Percentiles rank a stretch among this genome's conserved stretches.
phyloP scores from a whole-genome alignment of 768 basidiomycete species.

The Thelephora ganbajun region DNA sequence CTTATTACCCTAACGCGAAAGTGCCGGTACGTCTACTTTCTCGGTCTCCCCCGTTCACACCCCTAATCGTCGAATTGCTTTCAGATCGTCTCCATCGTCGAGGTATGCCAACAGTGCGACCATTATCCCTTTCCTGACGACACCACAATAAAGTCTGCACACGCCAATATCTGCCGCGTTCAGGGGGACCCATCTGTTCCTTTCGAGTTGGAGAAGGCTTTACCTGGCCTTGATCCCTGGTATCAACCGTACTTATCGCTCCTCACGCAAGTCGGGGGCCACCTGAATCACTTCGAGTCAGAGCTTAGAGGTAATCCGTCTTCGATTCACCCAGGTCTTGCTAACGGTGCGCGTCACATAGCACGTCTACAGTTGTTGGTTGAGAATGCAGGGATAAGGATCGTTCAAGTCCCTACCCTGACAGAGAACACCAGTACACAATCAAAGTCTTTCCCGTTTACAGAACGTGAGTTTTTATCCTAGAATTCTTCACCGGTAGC shows the following conservation, averaged over 20 bases:
- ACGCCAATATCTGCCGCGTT: neutral
- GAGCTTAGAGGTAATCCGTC: neutral
- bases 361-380: neutral
- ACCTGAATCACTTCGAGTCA: neutral
- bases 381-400: neutral
- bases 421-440: neutral
- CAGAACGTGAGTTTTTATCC: neutral
- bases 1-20: neutral
- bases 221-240: neutral
- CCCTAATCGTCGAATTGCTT: neutral
- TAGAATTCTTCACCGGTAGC: neutral
- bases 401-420: neutral
- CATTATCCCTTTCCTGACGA: neutral
- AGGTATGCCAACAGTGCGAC: neutral
- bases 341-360: neutral
- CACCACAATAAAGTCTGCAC: neutral
- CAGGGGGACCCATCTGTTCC: neutral
- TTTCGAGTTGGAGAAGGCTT: neutral
- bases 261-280: neutral
- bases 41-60: neutral
- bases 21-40: neutral
- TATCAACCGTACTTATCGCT: neutral
- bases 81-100: neutral
- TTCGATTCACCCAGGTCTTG: neutral
- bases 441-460: neutral